phyloP scores from a whole-genome alignment of 805 yeast species.

The Starmera quercuum region DNA sequence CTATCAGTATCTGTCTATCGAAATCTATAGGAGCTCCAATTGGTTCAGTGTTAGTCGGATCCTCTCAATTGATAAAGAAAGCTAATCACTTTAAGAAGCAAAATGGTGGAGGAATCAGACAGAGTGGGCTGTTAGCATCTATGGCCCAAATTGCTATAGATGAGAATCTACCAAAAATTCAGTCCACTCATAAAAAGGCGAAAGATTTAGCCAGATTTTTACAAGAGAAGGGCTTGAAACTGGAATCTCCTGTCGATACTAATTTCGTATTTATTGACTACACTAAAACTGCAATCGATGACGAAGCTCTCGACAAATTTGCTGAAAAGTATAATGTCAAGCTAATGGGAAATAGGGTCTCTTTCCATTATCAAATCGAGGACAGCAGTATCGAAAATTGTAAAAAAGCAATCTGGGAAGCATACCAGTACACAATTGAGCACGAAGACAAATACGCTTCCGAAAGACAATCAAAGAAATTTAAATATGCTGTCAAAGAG shows the following conservation, averaged over 20 bases:
- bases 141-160: slow-evolving; percentile 78
- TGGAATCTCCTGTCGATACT: slow-evolving; percentile 71
- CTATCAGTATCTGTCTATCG: slow-evolving; percentile 81
- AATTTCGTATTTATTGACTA: slow-evolving; percentile 76
- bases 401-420: slow-evolving; percentile 28
- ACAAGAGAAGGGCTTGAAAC: slow-evolving; percentile 39
- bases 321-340: slow-evolving; percentile 54
- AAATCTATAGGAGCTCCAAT: slow-evolving; percentile 92
- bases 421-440: slow-evolving; percentile 22
- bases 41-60: slow-evolving; percentile 82
- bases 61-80: slow-evolving; percentile 44
- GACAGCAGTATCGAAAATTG: slow-evolving; percentile 13
- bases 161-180: slow-evolving; percentile 48
- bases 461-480: too few relatives aligned
- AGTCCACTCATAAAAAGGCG: slow-evolving; percentile 42
- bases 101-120: slow-evolving; percentile 91
- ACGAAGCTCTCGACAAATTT: slow-evolving; percentile 40
- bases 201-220: slow-evolving; percentile 45
- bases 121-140: slow-evolving; percentile 68
- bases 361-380: slow-evolving; percentile 37
- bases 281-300: slow-evolving; percentile 39
- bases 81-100: slow-evolving; percentile 88
- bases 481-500: too few relatives aligned
- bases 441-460: slow-evolving; percentile 36
- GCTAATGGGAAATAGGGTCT: slow-evolving; percentile 57